Evolutionary conservation across 768 basidiomycete species (phyloP).

Genomic region (Lepiota venenata): DNA sequence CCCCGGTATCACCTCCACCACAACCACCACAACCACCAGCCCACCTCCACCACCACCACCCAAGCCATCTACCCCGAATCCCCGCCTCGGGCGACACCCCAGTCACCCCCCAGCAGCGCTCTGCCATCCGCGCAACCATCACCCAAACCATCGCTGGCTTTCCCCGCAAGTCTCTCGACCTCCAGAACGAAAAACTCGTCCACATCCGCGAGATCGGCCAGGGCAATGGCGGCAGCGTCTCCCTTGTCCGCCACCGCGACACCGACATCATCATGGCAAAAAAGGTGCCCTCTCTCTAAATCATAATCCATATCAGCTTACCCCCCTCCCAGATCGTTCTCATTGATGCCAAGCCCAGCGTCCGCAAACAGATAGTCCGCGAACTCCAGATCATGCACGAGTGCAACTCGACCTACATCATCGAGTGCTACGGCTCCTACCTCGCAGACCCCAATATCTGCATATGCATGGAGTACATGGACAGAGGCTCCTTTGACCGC

Average conservation of each 20-base stretch:
- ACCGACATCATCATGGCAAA: conserved; percentile 96
- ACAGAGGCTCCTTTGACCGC: conserved; percentile 89
- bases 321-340: conserved; percentile 72
- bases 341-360: conserved; percentile 93
- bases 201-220: conserved; percentile 90
- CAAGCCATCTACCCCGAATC: not conserved
- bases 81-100: conserved; percentile 20
- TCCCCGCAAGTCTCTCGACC: conserved; percentile 36
- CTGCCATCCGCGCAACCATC: conserved; percentile 20
- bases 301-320: no score
- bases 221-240: conserved; percentile 97
- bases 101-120: conserved; percentile 8
- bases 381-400: conserved; percentile 99
- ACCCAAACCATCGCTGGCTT: conserved; percentile 20
- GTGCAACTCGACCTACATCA: conserved; percentile 89
- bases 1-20: not conserved
- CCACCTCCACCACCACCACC: conserved; percentile 14
- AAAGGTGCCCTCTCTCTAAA: conserved; percentile 64
- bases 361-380: conserved; percentile 95
- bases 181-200: conserved; percentile 86
- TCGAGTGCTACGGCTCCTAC: conserved; percentile 97
- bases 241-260: conserved; percentile 89
- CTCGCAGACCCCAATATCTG: conserved; percentile 97
- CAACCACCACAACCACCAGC: not conserved
- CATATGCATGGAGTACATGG: conserved; percentile 97